Base-by-base conservation (phyloP, 352 stramenopile genomes). In the Blastocystis sp. region DNA sequence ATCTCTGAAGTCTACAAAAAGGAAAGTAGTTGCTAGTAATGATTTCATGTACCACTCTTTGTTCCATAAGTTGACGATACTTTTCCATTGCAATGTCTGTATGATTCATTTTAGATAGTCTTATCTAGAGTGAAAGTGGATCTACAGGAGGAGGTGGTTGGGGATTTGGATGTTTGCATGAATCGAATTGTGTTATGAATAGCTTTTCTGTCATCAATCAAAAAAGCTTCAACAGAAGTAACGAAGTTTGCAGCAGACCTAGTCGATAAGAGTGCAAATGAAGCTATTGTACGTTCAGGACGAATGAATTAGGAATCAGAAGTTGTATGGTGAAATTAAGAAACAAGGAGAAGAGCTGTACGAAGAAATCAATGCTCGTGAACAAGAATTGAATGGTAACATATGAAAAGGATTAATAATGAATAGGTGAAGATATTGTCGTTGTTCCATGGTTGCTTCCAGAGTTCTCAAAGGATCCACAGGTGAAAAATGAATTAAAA, bases 291-390 rank as follows among this genome's bases (percentile, higher is more conserved):
- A 52, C 21, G 29, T 21, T 12, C n/a, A n/a, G 29, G 21, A 3
- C 12, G 2, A 3, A 35, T 77, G 43, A 12, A 24, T 35, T n/a
- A 54, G 32, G 37, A 32, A 9, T 83, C n/a, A 83, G 71, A 83
- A 83, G 49, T 27, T 83, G 12, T 67, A 66, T 66, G 71, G 49
- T 54, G 71, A 83, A 9, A 24, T 83, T 9, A 83, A 83, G 39
- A 59, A 35, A 24, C 56, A 66, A 49, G 71, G 71, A 52, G 71
- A 83, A 43, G 46, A 83, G 27, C 32, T 83, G 43, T 32, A 52
- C 21, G 66, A 66, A 63, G 71, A 83, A 56, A 83, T 83, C 58
- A 63, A 83, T 43, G 71, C 71, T 3, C 56, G 29, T 27, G 71
- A 83, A 43, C 21, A 14, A 7, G 21, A 83, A 42, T 19, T 27